A percentile compares a stretch with the other conserved stretches of the same genome.
Evolutionary conservation across 2,329 filamentous ascomycete species (phyloP).

Genomic region (Ophiocordyceps camponoti-saundersi): DNA sequence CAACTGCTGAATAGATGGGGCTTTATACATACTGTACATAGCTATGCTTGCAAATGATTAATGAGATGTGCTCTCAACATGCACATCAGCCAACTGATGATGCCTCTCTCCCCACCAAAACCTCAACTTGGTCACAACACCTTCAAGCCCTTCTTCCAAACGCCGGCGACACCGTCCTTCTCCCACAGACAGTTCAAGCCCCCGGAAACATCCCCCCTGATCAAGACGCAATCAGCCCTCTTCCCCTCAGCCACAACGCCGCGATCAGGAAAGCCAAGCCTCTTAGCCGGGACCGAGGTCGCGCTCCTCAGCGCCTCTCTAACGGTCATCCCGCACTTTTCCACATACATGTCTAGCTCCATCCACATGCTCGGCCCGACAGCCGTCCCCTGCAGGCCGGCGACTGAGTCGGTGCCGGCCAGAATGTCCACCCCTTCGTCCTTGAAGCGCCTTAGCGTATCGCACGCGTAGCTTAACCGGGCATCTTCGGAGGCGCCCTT

Average conservation of each 20-base stretch:
- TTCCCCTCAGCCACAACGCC: neutral
- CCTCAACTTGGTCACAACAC: neutral
- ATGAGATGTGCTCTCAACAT: neutral
- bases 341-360: neutral
- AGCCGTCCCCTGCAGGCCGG: neutral
- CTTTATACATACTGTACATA: too few species aligned
- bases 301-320: neutral
- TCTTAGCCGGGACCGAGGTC: neutral
- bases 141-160: neutral
- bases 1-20: too few species aligned
- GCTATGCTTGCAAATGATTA: too few species aligned
- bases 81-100: too few species aligned
- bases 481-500: neutral
- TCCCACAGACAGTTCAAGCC: neutral
- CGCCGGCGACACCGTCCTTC: neutral
- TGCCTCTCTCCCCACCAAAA: neutral
- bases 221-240: neutral
- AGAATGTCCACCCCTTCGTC: neutral
- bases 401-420: neutral
- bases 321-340: neutral
- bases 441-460: neutral
- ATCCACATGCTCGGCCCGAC: neutral
- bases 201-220: neutral
- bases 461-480: neutral
- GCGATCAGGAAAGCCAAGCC: neutral